Base-by-base conservation (phyloP, 2,329 filamentous ascomycete genomes). In the Colletotrichum agaves region DNA sequence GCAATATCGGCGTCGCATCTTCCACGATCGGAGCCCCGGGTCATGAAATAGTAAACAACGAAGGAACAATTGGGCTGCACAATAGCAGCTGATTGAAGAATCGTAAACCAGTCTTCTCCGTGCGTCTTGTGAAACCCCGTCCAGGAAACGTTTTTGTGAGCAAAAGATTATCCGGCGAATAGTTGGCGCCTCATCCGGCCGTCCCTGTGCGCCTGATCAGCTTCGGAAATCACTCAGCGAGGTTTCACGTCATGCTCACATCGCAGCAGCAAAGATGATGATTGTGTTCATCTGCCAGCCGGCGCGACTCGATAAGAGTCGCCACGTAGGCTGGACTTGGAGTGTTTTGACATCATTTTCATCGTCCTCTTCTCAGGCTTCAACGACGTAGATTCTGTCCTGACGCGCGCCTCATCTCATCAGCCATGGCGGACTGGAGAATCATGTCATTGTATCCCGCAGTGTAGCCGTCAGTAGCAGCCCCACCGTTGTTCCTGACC, bases 21-120 rank as follows among this genome's bases (percentile, higher is more conserved):
- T 82, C 79, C 78, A 81, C 80, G 80, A 81, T 81, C 74, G 72
- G 59, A 72, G 63, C 63, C 66, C 55, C 21, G 52, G 68, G 57
- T 65, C 66, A 69, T 70, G 59, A 70, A 31, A 69, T 44, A 61
- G 69, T 65, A 55, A 55, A 65, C 60, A 70, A 66, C 37, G 60
- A 57, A 55, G 43, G 53, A 53, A 55, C 23, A 46, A 21, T 50
- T 65, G 41, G 61, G 65, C 53, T 41, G 58, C 21, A 62, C 21
- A 53, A 55, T 4, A 37, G 37, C 61, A 59, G 65, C 55, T 53
- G 33, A 39, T 19, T 65, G 31, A 50, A 60, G 47, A 60, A 49
- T 43, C 65, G 46, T 55, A 37, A 19, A 55, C 55, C 55, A 65
- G 41, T 17, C 43, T 27, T 52, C 35, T 50, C 39, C 53, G 15